Conservation (phyloP, 148 eudicot genomes). For the Nepenthes gracilis region DNA sequence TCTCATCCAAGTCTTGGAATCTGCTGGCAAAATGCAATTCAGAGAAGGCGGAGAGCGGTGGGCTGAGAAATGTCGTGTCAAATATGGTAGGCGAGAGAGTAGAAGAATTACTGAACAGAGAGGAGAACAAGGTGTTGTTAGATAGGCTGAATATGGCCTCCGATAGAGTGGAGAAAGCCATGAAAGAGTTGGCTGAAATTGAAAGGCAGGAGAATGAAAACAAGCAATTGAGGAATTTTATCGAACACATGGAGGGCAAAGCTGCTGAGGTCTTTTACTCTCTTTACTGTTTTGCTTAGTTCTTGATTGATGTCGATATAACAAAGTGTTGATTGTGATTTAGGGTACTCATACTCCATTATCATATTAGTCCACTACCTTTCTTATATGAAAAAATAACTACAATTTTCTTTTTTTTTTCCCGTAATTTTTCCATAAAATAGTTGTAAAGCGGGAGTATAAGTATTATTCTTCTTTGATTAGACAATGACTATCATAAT, state of each 20-base stretch:
- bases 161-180: constrained; percentile 66
- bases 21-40: constrained; percentile 23
- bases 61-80: constrained; percentile 31
- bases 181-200: constrained; percentile 56
- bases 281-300: neutral
- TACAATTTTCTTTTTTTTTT: no score
- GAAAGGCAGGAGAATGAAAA: constrained; percentile 66
- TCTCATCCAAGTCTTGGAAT: neutral
- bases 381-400: no score
- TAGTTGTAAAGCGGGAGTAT: no score
- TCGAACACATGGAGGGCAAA: constrained; percentile 48
- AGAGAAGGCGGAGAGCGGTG: constrained; percentile 6
- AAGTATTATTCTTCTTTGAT: no score
- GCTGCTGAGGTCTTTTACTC: constrained; percentile 49
- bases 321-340: no score
- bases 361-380: no score
- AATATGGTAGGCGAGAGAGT: constrained; percentile 59
- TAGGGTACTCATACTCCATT: no score
- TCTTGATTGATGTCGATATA: no score
- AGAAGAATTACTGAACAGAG: constrained; percentile 43
- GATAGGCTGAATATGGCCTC: constrained; percentile 60
- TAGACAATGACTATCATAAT: no score
- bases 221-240: constrained; percentile 41
- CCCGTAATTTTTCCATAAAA: no score
- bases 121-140: constrained; percentile 63